phyloP scores from a whole-genome alignment of 2,329 filamentous ascomycete genomes.

The Clonostachys rhizophaga region DNA sequence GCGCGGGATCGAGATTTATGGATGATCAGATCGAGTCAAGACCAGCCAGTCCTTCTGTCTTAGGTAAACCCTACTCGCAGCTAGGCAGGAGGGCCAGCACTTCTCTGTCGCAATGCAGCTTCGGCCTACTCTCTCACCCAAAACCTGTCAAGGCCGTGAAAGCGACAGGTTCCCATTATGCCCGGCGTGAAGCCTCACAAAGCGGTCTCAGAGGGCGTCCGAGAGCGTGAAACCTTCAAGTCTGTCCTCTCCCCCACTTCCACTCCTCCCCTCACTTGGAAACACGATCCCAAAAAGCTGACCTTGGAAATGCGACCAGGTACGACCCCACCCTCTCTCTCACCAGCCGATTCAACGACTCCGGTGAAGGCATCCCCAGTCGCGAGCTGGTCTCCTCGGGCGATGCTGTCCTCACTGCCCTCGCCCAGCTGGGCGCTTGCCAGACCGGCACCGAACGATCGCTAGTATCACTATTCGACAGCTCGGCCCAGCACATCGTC shows the following conservation, averaged over 20 bases:
- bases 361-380: slow-evolving; percentile 11
- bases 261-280: neutral
- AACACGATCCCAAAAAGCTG: no score
- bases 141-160: no score
- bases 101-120: no score
- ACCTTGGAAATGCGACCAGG: neutral
- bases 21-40: no score
- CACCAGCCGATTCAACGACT: slow-evolving; percentile 12
- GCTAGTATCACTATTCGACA: slow-evolving; percentile 47
- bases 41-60: no score
- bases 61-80: no score
- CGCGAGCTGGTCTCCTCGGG: slow-evolving; percentile 10
- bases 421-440: slow-evolving; percentile 42
- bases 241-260: neutral
- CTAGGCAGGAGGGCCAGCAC: no score
- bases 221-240: slow-evolving; percentile 4
- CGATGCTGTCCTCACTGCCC: slow-evolving; percentile 36
- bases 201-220: neutral
- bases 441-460: slow-evolving; percentile 33
- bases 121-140: no score
- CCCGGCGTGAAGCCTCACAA: neutral
- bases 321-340: slow-evolving; percentile 6
- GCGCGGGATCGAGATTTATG: no score
- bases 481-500: slow-evolving; percentile 39
- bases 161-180: no score